Percentiles rank a stretch among this genome's conserved stretches.
These are phyloP conservation scores for Aphelidium insulamus DNA, from an alignment of 371 early-diverging fungal species.

Conservation along the genomic window DNA sequence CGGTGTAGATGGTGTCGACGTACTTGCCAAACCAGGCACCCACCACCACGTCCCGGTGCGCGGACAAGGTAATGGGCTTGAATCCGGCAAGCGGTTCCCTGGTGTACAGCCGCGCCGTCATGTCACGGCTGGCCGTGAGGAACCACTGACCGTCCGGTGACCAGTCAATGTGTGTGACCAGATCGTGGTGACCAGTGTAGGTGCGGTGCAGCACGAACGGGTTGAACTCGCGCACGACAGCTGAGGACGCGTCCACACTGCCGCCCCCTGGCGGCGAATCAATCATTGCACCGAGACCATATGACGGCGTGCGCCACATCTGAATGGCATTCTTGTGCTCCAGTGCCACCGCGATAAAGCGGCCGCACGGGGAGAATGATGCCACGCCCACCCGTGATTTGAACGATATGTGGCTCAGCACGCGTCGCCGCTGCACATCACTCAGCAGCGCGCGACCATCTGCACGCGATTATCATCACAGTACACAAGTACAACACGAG, in stretches of 20 bases:
- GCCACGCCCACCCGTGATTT: constrained; percentile 50
- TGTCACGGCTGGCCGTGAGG: constrained; percentile 65
- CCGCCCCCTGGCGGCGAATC: too few species aligned
- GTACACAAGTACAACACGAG: background rate
- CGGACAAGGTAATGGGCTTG: constrained; percentile 45
- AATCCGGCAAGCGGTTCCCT: constrained; percentile 37
- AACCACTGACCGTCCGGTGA: constrained; percentile 45
- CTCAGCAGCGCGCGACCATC: constrained; percentile 74
- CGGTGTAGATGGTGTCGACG: constrained; percentile 52
- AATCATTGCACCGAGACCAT: too few species aligned
- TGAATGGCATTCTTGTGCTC: constrained; percentile 42
- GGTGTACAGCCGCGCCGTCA: constrained; percentile 64
- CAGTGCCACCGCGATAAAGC: constrained; percentile 45
- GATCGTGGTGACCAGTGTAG: constrained; percentile 71
- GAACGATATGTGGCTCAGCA: constrained; percentile 73
- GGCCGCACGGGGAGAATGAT: constrained; percentile 31
- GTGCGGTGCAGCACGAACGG: constrained; percentile 63
- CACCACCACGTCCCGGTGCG: constrained; percentile 63
- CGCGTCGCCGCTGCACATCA: constrained; percentile 53
- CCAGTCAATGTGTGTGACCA: constrained; percentile 65
- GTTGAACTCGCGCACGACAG: constrained; percentile 65
- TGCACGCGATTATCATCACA: constrained; percentile 5
- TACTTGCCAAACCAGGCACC: constrained; percentile 80
- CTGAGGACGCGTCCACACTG: too few species aligned
- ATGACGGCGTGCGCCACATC: constrained; percentile 86